These are phyloP conservation scores for Huntiella decipiens DNA, from an alignment of 2,329 filamentous ascomycete species.

Conservation along the genomic window DNA sequence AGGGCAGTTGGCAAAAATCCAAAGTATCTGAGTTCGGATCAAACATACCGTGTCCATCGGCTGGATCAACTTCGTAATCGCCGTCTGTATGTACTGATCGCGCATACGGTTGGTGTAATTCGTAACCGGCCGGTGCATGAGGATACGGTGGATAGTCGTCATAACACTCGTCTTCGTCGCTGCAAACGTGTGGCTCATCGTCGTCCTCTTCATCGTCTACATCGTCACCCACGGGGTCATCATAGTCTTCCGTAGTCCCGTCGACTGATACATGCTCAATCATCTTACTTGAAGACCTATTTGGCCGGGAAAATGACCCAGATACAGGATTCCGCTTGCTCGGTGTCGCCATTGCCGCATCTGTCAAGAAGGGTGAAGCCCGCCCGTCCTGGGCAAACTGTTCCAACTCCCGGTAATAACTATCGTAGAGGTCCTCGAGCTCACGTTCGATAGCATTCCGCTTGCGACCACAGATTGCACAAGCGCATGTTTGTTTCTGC, in stretches of 20 bases:
- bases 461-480: slow-evolving; percentile 90
- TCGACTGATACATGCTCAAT: slow-evolving; percentile 37
- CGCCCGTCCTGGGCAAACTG: slow-evolving; percentile 58
- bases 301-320: slow-evolving; percentile 41
- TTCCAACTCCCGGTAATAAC: slow-evolving; percentile 94
- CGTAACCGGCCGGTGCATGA: slow-evolving; percentile 2
- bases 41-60: too few relatives aligned
- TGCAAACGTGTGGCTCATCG: slow-evolving; percentile 38
- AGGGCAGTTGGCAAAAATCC: too few relatives aligned
- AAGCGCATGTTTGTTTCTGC: slow-evolving; percentile 97
- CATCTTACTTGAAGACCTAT: slow-evolving; percentile 58
- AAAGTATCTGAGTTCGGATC: too few relatives aligned
- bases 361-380: slow-evolving; percentile 8
- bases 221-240: slow-evolving; percentile 28
- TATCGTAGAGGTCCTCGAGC: slow-evolving; percentile 90
- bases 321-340: slow-evolving; percentile 33
- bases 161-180: slow-evolving; percentile 31
- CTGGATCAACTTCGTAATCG: slow-evolving; percentile 50
- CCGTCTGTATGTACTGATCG: slow-evolving; percentile 23
- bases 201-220: slow-evolving; percentile 32
- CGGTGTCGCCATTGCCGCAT: not conserved
- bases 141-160: slow-evolving; percentile 31
- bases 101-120: not conserved
- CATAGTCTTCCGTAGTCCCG: slow-evolving; percentile 27
- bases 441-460: slow-evolving; percentile 95